phyloP scores from a whole-genome alignment of 805 yeast genomes.

The Suhomyces pyralidae region DNA sequence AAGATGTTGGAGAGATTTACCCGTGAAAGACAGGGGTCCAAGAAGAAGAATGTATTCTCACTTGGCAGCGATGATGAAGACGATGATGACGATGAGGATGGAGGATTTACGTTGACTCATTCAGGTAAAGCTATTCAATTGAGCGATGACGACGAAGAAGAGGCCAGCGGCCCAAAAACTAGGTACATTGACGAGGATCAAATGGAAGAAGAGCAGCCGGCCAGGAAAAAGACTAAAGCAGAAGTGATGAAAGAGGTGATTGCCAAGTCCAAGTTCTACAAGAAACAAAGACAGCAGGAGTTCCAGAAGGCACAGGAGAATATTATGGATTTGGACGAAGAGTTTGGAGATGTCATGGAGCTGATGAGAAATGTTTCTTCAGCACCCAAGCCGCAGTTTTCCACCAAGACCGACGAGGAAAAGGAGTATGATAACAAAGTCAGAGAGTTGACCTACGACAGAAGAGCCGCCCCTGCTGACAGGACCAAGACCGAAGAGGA shows the following conservation, averaged over 20 bases:
- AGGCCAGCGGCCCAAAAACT: conserved; percentile 17
- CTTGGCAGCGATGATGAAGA: conserved; percentile 75
- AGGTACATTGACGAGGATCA: conserved; percentile 41
- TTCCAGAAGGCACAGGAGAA: conserved; percentile 59
- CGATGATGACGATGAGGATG: conserved; percentile 44
- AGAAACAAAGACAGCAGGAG: conserved; percentile 68
- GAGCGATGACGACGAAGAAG: conserved; percentile 40
- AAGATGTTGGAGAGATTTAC: conserved; percentile 95
- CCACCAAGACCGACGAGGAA: conserved; percentile 40
- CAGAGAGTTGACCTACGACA: conserved; percentile 63
- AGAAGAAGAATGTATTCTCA: conserved; percentile 48
- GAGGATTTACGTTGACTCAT: conserved; percentile 64
- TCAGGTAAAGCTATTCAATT: conserved; percentile 65
- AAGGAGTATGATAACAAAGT: conserved; percentile 64
- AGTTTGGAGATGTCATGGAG: conserved; percentile 66
- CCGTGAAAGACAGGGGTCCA: conserved; percentile 69
- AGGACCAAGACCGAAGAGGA: conserved; percentile 80
- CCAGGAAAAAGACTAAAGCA: conserved; percentile 71
- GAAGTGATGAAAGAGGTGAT: conserved; percentile 86
- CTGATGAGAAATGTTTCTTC: conserved; percentile 38
- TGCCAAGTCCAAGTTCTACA: conserved; percentile 76
- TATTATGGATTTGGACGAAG: conserved; percentile 67
- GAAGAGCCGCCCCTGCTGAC: conserved; percentile 77
- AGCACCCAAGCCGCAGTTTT: conserved; percentile 18
- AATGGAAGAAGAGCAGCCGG: conserved; percentile 31